Evolutionary conservation across 1,284 basidiomycete species (phyloP), one percentile per base, ranked within the genome.

Genomic region (Wolfiporia cocos): DNA sequence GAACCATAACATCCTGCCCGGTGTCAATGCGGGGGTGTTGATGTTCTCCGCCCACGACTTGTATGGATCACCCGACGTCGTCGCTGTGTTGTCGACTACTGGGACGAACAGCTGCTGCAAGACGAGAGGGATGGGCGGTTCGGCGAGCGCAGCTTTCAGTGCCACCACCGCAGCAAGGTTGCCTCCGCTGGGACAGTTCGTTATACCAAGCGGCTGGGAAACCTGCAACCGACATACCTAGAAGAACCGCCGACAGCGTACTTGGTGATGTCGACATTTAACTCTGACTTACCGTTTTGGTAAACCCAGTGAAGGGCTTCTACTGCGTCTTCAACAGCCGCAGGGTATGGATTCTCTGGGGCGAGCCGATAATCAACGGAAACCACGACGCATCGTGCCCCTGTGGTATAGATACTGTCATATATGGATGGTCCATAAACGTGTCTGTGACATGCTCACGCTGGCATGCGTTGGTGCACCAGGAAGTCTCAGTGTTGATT

Each of bases 281-380:
- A 57, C 11, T 63, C 56, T 2, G 53, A 47, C 30, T 57, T 53
- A 0, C 69, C 74, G 34, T 80, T 56, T 18, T 61, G 56, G 42
- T 72, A 52, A 2, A 84, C 72, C 78, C 84, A 90, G 37, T 74
- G 59, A 4, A 89, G 64, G 2, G 81, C 67, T 32, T 83, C 79
- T 29, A 84, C 64, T 0, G 82, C 76, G 53, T 91, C 87, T 32
- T 86, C 76, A 0, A 86, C 76, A 0, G 85, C 85, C 1, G 79
- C 76, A 2, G 87, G 88, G 52, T 85, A 89, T 4, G 73, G 73
- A 40, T 82, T 49, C 53, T 91, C 86, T 0, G 87, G 87, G 0
- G 80, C 84, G 6, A 89, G 71, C 4, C 85, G 76, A 56, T 89
- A 88, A 50, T 82, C 78, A 17, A 88, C 80, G 4, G 78, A 77